Evolutionary conservation across 2,329 filamentous ascomycete genomes (phyloP).

Genomic region (Allantophomopsis lycopodina): DNA sequence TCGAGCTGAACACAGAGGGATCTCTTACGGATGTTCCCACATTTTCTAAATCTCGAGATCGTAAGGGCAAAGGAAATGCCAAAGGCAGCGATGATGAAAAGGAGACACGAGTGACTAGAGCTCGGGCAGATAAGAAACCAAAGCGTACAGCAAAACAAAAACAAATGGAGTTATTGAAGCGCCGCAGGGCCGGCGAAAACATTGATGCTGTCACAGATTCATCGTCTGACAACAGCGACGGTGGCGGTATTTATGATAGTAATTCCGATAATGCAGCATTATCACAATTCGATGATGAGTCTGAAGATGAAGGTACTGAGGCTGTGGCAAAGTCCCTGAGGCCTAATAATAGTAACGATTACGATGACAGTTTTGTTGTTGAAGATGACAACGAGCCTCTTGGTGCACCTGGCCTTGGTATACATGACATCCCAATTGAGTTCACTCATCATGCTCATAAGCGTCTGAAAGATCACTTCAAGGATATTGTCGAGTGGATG

Average conservation of each 20-base stretch:
- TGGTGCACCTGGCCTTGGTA: constrained; percentile 33
- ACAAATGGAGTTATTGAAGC: constrained; percentile 23
- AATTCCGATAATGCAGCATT: constrained; percentile 22
- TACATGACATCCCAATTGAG: constrained; percentile 46
- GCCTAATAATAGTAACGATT: constrained; percentile 8
- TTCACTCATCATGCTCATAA: constrained; percentile 55
- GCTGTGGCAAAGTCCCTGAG: constrained; percentile 3
- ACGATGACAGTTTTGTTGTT: constrained; percentile 42
- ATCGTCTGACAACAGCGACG: constrained; percentile 9
- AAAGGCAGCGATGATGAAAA: neutral
- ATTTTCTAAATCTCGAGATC: neutral
- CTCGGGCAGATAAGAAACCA: constrained; percentile 7
- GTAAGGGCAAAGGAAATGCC: neutral
- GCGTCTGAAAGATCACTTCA: constrained; percentile 60
- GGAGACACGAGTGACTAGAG: constrained; percentile 7
- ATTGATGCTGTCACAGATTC: constrained; percentile 22
- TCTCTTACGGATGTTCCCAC: neutral
- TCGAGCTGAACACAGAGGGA: neutral
- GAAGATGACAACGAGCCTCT: constrained; percentile 41
- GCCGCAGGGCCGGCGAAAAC: constrained; percentile 24
- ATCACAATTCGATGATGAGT: constrained; percentile 36
- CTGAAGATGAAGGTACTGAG: constrained; percentile 19
- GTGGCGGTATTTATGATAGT: constrained; percentile 7
- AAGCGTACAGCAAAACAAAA: constrained; percentile 25
- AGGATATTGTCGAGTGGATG: constrained; percentile 65